phyloP scores from a whole-genome alignment of 192 early-diverging fungal species.

The Chytriomyces sp. region DNA sequence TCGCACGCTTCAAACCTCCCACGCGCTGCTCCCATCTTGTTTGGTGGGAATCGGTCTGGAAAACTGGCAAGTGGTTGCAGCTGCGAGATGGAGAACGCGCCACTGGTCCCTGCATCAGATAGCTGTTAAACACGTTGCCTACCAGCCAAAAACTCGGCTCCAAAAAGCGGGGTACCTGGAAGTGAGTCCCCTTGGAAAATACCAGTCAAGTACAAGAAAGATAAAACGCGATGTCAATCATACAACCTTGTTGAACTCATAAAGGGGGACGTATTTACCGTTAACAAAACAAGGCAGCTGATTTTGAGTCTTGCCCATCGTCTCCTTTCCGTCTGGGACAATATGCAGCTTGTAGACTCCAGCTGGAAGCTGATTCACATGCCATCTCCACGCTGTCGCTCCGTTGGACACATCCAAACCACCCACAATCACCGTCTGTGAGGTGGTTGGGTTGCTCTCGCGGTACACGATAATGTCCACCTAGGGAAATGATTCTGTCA shows the following conservation, averaged over 20 bases:
- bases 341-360: slow-evolving; percentile 19
- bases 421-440: not conserved
- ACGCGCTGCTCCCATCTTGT: not conserved
- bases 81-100: slow-evolving; percentile 1
- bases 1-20: too few relatives aligned
- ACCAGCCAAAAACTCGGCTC: not conserved
- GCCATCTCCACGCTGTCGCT: slow-evolving; percentile 20
- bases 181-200: not conserved
- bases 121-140: not conserved
- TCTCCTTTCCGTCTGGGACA: slow-evolving; percentile 30
- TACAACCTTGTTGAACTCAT: not conserved
- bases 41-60: slow-evolving; percentile 13
- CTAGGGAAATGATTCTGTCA: not conserved
- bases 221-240: not conserved
- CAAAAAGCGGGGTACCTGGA: not conserved
- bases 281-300: slow-evolving; percentile 24
- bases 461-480: slow-evolving; percentile 17
- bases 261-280: not conserved
- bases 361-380: slow-evolving; percentile 1
- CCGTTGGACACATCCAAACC: slow-evolving; percentile 27
- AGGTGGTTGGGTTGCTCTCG: not conserved
- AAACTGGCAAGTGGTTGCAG: slow-evolving; percentile 1
- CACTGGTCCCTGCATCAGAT: not conserved
- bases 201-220: not conserved
- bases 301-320: slow-evolving; percentile 5